Evolutionary conservation across 768 basidiomycete genomes (phyloP).

Genomic region (Dacryopinax primogenitus): DNA sequence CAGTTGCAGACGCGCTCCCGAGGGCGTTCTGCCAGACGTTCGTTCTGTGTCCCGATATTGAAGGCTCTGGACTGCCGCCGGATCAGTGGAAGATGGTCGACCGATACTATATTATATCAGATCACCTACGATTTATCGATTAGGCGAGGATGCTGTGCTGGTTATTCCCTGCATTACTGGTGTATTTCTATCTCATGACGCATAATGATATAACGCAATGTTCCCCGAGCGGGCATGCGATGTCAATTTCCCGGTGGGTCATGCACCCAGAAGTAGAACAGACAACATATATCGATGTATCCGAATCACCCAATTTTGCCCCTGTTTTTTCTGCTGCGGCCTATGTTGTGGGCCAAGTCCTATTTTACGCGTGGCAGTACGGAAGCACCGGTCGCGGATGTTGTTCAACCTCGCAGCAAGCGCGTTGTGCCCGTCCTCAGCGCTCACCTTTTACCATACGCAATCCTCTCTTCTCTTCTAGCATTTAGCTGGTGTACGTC

Average conservation of each 20-base stretch:
- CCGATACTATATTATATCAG: slow-evolving; percentile 64
- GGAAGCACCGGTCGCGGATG: neutral
- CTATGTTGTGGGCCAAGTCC: neutral
- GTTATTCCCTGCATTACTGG: neutral
- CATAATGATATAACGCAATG: neutral
- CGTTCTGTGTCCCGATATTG: slow-evolving; percentile 54
- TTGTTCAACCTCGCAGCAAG: neutral
- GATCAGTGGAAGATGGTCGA: slow-evolving; percentile 27
- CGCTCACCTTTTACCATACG: neutral
- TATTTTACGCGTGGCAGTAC: neutral
- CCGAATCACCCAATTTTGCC: neutral
- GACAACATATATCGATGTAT: too few species aligned
- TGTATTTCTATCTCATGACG: slow-evolving; percentile 1
- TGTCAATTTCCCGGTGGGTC: too few species aligned
- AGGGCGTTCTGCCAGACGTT: slow-evolving; percentile 82
- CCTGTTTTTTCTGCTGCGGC: neutral
- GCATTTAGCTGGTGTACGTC: neutral
- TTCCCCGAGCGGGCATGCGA: too few species aligned
- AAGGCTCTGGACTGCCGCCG: slow-evolving; percentile 32
- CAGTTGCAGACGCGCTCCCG: slow-evolving; percentile 53
- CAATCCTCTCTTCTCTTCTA: neutral
- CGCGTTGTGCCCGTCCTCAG: neutral
- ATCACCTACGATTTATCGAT: slow-evolving; percentile 72
- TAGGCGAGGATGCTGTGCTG: slow-evolving; percentile 14
- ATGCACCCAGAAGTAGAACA: too few species aligned